Base-by-base conservation (phyloP, 768 basidiomycete species). In the Scleroderma citrinum region DNA sequence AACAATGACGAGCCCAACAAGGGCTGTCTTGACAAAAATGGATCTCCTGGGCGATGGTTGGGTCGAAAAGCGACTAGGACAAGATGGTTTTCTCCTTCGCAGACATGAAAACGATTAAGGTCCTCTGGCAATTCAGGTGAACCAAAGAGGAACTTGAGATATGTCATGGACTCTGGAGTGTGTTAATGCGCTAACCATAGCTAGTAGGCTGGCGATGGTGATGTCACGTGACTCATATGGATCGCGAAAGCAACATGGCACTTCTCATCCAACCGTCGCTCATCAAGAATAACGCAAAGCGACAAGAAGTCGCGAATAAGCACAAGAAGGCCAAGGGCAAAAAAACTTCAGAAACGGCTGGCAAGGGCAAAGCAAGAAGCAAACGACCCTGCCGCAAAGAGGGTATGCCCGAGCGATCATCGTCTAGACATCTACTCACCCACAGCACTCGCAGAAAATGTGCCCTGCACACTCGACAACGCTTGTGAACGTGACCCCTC, bases 391-490 rank as follows among this genome's bases (percentile, higher is more conserved):
- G 75, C 79, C 47, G 73, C 78, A 19, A 92, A 90, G 70, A 85
- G 86, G 73, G 92, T 91, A 43, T 24, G 76, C 57, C 6, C 31
- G 23, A 35, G 46, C 42, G 39, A 40, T n/a, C 26, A 29, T 29
- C n/a, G 35, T 44, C 20, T 31, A 36, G 46, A 26, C 4, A 21
- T 17, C 10, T 10, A 43, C 29, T 35, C 32, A 14, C n/a, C 24
- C 26, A 35, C 34, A 13, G 13, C n/a, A n/a, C n/a, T 89, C 20
- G 76, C 80, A 6, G 81, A 87, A 59, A 96, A 96, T 72, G 76
- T 94, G 7, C 94, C 94, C 1, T 78, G 79, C 39, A 99, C 96
- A 0, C 79, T 97, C 20, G 96, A 99, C 62, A 98, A 97, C 63
- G 87, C 83, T 51, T 82, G 94, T 53, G 86, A 94, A 66, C 87